Base-by-base conservation (phyloP, 805 yeast species). In the Jamesozyma spencerorum region DNA sequence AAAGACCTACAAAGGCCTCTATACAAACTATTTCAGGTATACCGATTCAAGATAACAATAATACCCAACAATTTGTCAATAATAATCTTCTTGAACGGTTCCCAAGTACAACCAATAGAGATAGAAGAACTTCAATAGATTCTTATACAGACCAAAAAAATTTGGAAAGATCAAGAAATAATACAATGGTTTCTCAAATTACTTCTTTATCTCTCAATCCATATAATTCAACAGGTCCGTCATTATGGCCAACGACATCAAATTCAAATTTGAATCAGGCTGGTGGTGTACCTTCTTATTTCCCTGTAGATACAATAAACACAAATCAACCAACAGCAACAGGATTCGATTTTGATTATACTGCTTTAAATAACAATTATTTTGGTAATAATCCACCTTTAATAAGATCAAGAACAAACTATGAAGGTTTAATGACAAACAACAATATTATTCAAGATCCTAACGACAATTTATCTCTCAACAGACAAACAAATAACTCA, bases 111-210 rank as follows among this genome's bases (percentile, higher is more conserved):
- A 20, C 36, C 37, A 24, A 6, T 22, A 22, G 10, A 10, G 26
- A 22, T 10, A 22, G 26, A 22, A 34, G 37, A 24, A 20, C n/a
- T 4, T 34, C 37, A 14, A 34, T 34, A 3, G 37, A 34, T 12
- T 34, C 37, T 12, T 34, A 24, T 15, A 10, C 30, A 6, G 29
- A 17, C 15, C n/a, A n/a, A n/a, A 39, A 31, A 29, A 41, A 39
- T 36, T 44, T 28, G 14, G 10, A 28, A 28, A 52, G 62, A 36
- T 51, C 62, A 14, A 54, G 64, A 39, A 55, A 58, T 38, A 53
- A 56, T 36, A 60, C 64, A 4, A 48, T 57, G 27, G 54, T 54
- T 1, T 60, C 64, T 7, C 63, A 60, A 44, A 51, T 57, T 24
- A 58, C 63, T 13, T 50, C 59, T 1, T 45, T 54, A 14, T 58